Evolutionary conservation across 106 monocot species (phyloP), one percentile per base, ranked within the genome.

Genomic region (Posidonia australis): DNA sequence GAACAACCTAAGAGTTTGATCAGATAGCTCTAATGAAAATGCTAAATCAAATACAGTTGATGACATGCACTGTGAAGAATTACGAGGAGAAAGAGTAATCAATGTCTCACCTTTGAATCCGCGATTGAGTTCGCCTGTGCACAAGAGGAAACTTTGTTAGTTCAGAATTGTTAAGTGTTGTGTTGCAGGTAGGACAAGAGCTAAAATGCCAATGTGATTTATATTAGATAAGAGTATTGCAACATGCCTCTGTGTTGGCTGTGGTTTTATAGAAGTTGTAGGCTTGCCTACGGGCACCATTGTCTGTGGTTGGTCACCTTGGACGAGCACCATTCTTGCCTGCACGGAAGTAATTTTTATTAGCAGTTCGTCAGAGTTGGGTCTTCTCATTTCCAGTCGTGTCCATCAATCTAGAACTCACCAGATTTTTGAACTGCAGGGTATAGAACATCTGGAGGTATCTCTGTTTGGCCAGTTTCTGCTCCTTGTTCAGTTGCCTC

Each of bases 371-470:
- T 19, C 1, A 2, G 13, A 48, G 1, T 25, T 20, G 10, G 0
- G 25, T 42, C 9, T 20, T 44, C 3, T 6, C 4, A 13, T 0
- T 16, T 46, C 20, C n/a, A n/a, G n/a, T n/a, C n/a, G n/a, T 16
- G 11, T 29, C 27, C 2, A 31, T 46, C 13, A 47, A 44, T 32
- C 1, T 12, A 45, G 13, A 41, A 48, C 72, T 64, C 30, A 81
- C 88, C 68, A 88, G 20, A 36, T 74, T 86, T 59, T 74, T 77
- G 76, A 90, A 96, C 44, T 87, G 86, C 31, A 96, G 90, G 63
- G 72, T 90, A 77, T 96, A 91, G 59, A 96, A 77, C 78, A 96
- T 74, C 44, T 96, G 82, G 32, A 91, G 71, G 44, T 96, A 96
- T 42, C 80, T 82, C 67, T 67, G 73, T 62, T 87, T 90, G 21